Evolutionary conservation across 1,139 yeast species (phyloP), one percentile per base, ranked within the genome.

Genomic region (Saccharomyces pastorianus): DNA sequence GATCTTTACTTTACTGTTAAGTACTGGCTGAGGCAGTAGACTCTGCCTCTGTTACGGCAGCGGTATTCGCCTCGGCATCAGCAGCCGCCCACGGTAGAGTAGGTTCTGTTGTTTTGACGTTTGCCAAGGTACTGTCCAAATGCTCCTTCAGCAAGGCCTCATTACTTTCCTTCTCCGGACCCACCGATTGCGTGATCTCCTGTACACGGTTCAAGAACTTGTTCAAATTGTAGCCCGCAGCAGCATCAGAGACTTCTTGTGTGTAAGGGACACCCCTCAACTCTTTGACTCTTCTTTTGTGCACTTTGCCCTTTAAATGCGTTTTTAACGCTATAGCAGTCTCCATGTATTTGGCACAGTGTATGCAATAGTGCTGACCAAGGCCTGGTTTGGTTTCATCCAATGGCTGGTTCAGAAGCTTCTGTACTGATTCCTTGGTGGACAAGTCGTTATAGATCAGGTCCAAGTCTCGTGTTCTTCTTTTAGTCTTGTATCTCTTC

Each of bases 311-410:
- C 64, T 82, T 81, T 60, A 78, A 73, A 72, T 93, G 99, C 27
- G 84, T 78, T 60, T 82, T 82, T 58, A 88, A 76, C 13, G 96
- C 87, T 47, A 73, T 70, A 54, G 86, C 91, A 57, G 84, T 84
- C 67, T 91, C 97, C 66, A 83, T 89, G 71, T 93, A 89, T 71
- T 85, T 88, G 53, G 96, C 96, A 76, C 99, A 93, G 61, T 90
- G 96, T 55, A 93, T 79, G 72, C 98, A 93, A 71, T 89, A 93
- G 71, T 83, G 86, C 72, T 93, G 98, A 17, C 97, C 99, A 62
- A 93, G 74, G 3, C 99, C 99, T 0, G 97, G 93, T 68, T 85
- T 85, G 51, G 83, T 83, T 73, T 91, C 98, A 71, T 93, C 97
- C 55, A 88, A 71, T 11, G 89, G 87, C 72, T 91, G 98, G 68